phyloP scores from a whole-genome alignment of 2,329 filamentous ascomycete species.

The Apiospora rasikravindrae region DNA sequence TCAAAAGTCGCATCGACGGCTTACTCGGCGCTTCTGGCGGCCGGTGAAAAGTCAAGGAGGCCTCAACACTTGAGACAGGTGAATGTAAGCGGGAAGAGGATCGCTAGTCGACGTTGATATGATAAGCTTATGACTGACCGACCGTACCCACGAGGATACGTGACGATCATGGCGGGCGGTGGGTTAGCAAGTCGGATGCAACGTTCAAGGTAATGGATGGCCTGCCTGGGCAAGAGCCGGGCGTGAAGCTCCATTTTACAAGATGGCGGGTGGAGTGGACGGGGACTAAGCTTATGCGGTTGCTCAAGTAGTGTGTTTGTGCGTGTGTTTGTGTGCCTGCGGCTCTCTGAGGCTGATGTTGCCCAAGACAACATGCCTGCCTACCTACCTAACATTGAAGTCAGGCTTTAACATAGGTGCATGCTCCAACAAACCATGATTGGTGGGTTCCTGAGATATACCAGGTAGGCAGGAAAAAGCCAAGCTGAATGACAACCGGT shows the following conservation, averaged over 20 bases:
- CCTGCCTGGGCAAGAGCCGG: neutral
- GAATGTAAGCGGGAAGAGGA: neutral
- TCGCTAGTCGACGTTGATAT: neutral
- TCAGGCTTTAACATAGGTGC: neutral
- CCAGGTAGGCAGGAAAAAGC: neutral
- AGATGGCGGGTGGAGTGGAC: neutral
- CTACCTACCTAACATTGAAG: neutral
- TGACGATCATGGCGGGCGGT: neutral
- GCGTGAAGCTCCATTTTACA: neutral
- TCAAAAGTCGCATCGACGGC: neutral
- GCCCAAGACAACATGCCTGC: neutral
- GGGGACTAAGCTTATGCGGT: neutral
- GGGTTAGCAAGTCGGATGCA: neutral
- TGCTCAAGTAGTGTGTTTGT: neutral
- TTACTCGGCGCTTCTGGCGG: slow-evolving; percentile 9
- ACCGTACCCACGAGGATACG: neutral
- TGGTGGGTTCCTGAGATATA: neutral
- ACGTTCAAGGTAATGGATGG: neutral
- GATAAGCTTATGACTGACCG: slow-evolving; percentile 4
- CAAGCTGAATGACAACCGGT: neutral
- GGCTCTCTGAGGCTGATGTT: neutral
- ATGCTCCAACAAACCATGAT: slow-evolving; percentile 4
- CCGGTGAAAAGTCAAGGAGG: neutral
- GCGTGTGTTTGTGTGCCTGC: neutral
- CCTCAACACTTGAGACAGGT: neutral